These are phyloP conservation scores for Hanseniaspora guilliermondii DNA, from an alignment of 805 yeast species.

Conservation along the genomic window DNA sequence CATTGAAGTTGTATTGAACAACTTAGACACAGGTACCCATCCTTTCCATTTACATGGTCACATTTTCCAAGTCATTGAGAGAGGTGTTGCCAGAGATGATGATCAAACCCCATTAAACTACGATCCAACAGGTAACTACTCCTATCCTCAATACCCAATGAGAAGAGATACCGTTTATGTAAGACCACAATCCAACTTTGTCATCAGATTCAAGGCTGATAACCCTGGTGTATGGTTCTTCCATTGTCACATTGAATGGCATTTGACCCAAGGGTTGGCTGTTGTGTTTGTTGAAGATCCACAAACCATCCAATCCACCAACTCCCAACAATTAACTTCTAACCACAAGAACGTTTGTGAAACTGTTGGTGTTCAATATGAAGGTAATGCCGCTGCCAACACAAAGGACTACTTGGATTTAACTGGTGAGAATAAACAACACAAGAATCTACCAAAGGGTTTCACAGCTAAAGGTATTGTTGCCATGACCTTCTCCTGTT, in stretches of 20 bases:
- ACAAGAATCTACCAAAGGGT: conserved; percentile 58
- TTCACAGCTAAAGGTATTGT: conserved; percentile 93
- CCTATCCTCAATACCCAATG: conserved; percentile 65
- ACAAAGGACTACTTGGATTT: conserved; percentile 50
- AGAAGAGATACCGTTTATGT: conserved; percentile 72
- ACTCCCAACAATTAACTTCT: conserved; percentile 47
- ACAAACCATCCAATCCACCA: conserved; percentile 40
- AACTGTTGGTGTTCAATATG: conserved; percentile 37
- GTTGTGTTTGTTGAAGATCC: conserved; percentile 78
- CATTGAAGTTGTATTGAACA: conserved; percentile 73
- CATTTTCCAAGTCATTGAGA: conserved; percentile 65
- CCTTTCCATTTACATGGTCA: conserved; percentile 96
- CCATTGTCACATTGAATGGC: conserved; percentile 99
- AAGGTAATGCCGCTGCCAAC: conserved; percentile 89
- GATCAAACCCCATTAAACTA: conserved; percentile 43
- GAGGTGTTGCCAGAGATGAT: conserved; percentile 51
- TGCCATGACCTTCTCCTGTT: conserved; percentile 79
- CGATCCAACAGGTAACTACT: conserved; percentile 37
- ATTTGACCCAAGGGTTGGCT: conserved; percentile 87
- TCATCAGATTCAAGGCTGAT: conserved; percentile 75
- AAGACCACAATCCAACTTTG: conserved; percentile 73
- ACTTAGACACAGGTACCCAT: conserved; percentile 81
- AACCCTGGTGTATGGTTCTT: conserved; percentile 98
- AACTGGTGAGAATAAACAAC: conserved; percentile 63
- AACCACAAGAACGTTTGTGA: conserved; percentile 51